Base-by-base conservation (phyloP, 176 grass and related monocot genomes). In the Puccinellia tenuiflora region DNA sequence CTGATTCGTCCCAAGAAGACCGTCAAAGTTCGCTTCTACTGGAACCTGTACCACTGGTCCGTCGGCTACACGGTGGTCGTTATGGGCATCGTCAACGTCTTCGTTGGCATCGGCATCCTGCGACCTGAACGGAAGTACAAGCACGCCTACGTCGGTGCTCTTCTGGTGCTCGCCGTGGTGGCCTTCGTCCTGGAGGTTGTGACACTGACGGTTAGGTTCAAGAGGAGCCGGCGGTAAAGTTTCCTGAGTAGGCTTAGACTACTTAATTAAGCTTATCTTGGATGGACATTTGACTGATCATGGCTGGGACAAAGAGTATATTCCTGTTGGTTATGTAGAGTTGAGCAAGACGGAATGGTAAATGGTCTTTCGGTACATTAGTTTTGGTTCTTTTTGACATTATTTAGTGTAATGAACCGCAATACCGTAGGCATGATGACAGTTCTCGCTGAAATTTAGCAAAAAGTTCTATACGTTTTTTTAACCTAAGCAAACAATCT, bases 61-160 rank as follows among this genome's bases (percentile, higher is more conserved):
- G 62, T 53, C 79, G 79, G 63, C 62, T 53, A 68, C 79, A 81
- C 63, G 4, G 63, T 81, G 62, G 79, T 68, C 63, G 47, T 39
- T 26, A 64, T 68, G 45, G 33, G 46, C 62, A 31, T 68, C 30
- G n/a, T 81, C 79, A 39, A 68, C 35, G 63, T 81, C 21, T 81
- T 68, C 61, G 52, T 25, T 21, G 78, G 39, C 42, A 80, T 80
- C 42, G 16, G 37, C 37, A 78, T 61, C 37, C 37, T 78, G 4
- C 76, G 21, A 11, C 24, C 56, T 45, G 56, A 63, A 9, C 76
- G 7, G 1, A 46, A 46, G 76, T 46, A 63, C 56, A 79, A 14
- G 76, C 39, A 8, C 56, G 5, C 76, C 12, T 79, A 65, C 26
- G 25, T 79, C 33, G 40, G 77, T 65, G 40, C 3, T 13, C 26